Percentiles rank a stretch among this genome's conserved stretches.
Evolutionary conservation across 345 rosid species (phyloP).

Genomic region (Rhizophora apiculata): DNA sequence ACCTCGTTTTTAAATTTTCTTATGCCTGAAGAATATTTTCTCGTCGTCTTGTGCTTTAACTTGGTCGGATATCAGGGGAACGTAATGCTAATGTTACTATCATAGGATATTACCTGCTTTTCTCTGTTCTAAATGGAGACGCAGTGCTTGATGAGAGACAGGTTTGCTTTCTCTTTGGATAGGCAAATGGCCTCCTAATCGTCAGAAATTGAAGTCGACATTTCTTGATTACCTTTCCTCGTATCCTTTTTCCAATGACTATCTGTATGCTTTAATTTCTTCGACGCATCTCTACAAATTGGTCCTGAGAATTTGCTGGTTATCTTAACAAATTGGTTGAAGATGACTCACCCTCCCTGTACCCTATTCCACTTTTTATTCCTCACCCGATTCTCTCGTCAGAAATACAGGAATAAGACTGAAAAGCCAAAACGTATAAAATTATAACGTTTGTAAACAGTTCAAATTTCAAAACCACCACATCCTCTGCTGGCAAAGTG

Average conservation of each 20-base stretch:
- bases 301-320: not conserved
- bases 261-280: too few species aligned
- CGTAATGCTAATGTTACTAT: not conserved
- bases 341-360: too few species aligned
- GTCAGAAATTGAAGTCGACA: not conserved
- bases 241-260: not conserved
- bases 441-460: not conserved
- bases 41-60: too few species aligned
- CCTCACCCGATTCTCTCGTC: too few species aligned
- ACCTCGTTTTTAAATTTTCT: too few species aligned
- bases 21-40: not conserved
- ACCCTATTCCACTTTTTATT: too few species aligned
- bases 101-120: not conserved
- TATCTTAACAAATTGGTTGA: not conserved
- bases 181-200: not conserved
- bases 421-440: too few species aligned
- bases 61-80: too few species aligned
- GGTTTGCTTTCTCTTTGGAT: not conserved
- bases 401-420: too few species aligned
- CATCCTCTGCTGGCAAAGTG: not conserved
- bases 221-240: not conserved
- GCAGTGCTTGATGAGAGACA: slow-evolving; percentile 1
- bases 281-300: not conserved
- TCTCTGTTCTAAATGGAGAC: not conserved
- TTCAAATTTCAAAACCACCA: not conserved